phyloP scores from a whole-genome alignment of 1,139 yeast genomes.

The Saccharomyces hybrid region DNA sequence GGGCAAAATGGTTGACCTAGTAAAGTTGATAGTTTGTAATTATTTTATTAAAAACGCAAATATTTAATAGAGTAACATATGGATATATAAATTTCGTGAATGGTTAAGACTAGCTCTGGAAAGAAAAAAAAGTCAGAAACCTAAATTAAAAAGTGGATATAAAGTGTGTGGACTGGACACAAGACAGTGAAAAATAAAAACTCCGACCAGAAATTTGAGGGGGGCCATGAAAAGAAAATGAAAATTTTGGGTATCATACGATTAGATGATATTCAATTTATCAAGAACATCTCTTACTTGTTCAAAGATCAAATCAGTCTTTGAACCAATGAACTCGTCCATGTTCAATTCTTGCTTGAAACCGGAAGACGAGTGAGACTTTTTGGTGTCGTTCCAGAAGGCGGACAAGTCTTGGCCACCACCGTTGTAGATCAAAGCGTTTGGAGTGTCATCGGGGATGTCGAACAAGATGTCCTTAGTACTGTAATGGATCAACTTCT shows the following conservation, averaged over 20 bases:
- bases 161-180: not conserved
- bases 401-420: slow-evolving; percentile 72
- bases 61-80: not conserved
- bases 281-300: slow-evolving; percentile 22
- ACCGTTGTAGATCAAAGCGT: slow-evolving; percentile 85
- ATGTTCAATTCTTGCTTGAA: slow-evolving; percentile 7
- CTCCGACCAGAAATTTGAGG: not conserved
- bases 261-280: slow-evolving; percentile 19
- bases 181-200: not conserved
- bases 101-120: not conserved
- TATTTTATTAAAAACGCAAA: not conserved
- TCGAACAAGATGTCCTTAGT: slow-evolving; percentile 62
- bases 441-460: slow-evolving; percentile 75
- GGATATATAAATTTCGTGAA: not conserved
- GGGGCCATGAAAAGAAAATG: not conserved
- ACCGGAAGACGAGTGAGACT: not conserved
- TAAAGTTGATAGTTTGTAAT: not conserved
- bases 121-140: not conserved
- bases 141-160: not conserved
- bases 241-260: not conserved
- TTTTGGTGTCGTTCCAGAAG: slow-evolving; percentile 47
- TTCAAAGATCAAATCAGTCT: slow-evolving; percentile 19
- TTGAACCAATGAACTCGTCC: slow-evolving; percentile 13
- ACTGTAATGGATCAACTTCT: slow-evolving; percentile 74
- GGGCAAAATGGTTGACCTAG: not conserved